Conservation (phyloP, 805 yeast species). For the Monosporozyma aquatica region DNA sequence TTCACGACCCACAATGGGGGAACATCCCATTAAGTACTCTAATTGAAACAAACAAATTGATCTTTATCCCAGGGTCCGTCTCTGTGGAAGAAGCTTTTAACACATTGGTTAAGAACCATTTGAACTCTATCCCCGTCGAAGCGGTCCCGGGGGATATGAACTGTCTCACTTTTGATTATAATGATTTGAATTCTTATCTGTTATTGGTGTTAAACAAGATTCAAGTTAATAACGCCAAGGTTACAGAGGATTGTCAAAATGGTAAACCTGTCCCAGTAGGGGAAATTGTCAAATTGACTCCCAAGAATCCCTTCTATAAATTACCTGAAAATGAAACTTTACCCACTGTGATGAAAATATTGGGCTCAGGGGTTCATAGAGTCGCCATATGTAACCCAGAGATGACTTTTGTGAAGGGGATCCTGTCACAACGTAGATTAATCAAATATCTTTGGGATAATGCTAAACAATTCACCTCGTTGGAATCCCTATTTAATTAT, state of each 20-base stretch:
- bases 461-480: constrained; percentile 72
- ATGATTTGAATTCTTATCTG: constrained; percentile 81
- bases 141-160: constrained; percentile 46
- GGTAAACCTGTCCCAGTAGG: constrained; percentile 90
- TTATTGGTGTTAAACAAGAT: constrained; percentile 74
- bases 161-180: constrained; percentile 82
- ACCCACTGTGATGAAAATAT: constrained; percentile 66
- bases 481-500: constrained; percentile 65
- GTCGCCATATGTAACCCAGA: constrained; percentile 63
- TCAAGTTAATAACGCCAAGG: constrained; percentile 29
- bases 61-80: constrained; percentile 53
- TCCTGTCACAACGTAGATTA: constrained; percentile 83
- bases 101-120: constrained; percentile 55
- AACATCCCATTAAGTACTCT: constrained; percentile 62
- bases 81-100: constrained; percentile 88
- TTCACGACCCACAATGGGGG: constrained; percentile 46
- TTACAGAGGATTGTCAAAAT: constrained; percentile 53
- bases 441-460: constrained; percentile 86
- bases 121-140: constrained; percentile 82
- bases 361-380: constrained; percentile 95
- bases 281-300: constrained; percentile 74
- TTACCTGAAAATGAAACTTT: constrained; percentile 61
- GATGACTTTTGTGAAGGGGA: constrained; percentile 58
- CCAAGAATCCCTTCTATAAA: constrained; percentile 81
- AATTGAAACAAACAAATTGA: constrained; percentile 68